Evolutionary conservation across 2,329 filamentous ascomycete genomes (phyloP), one percentile per base, ranked within the genome.

Genomic region (Camptophora hylomeconis): DNA sequence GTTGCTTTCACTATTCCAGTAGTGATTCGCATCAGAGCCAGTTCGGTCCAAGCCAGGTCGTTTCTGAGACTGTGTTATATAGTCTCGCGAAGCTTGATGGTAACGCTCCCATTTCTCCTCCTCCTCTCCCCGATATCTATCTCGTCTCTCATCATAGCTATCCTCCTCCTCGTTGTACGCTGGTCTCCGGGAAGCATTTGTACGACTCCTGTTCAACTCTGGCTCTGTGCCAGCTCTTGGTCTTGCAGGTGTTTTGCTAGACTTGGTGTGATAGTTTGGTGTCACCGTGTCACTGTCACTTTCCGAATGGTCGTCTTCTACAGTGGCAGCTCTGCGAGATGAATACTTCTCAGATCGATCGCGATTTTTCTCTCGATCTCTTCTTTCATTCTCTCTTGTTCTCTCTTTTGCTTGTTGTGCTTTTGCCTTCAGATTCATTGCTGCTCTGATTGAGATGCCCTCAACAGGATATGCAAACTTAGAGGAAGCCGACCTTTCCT

Each of bases 321-420:
- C 46, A 21, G 11, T 39, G 42, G 19, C 42, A 36, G 15, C 43
- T 45, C 16, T 49, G 50, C 28, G 51, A 48, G 15, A 31, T 17
- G 23, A 15, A 7, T 31, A 18, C 37, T 61, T 63, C 17, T 56
- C 54, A 19, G 47, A 52, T 23, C 42, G 42, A 28, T 60, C 57
- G 31, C 50, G 52, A 31, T 45, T 52, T 28, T 56, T 53, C 40
- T 61, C 58, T 38, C 52, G 58, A 36, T 57, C 57, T 30, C 54
- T 52, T 36, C 40, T 12, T 17, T 28, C 25, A 10, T 22, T 17
- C 17, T 31, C 20, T 20, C 16, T 13, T 35, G 24, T 30, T 36
- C 20, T 21, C 32, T 19, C 34, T 26, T 32, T 36, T 5, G 28
- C 28, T 28, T 37, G 35, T 17, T 44, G 36, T 12, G 41, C 35